These are phyloP conservation scores for Thelonectria olida DNA, from an alignment of 2,329 filamentous ascomycete species.

Conservation along the genomic window DNA sequence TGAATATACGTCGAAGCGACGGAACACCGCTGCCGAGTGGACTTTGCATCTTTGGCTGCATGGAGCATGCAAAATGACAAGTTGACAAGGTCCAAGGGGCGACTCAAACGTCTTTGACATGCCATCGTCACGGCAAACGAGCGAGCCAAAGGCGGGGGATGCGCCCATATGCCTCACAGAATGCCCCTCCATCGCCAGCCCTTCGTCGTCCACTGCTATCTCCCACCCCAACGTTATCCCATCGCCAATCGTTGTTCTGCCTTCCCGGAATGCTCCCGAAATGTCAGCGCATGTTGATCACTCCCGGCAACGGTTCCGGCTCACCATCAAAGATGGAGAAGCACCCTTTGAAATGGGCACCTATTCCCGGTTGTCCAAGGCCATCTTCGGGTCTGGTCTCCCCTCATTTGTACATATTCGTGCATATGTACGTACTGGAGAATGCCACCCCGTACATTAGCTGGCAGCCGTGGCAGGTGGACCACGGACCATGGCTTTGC, in stretches of 20 bases:
- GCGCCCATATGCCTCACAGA: slow-evolving; percentile 27
- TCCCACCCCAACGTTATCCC: neutral
- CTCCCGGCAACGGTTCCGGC: slow-evolving; percentile 14
- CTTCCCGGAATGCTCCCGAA: slow-evolving; percentile 11
- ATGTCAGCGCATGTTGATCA: slow-evolving; percentile 24
- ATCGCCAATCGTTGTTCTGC: slow-evolving; percentile 4
- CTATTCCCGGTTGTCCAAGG: slow-evolving; percentile 18
- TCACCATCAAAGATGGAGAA: slow-evolving; percentile 1
- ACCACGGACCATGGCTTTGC: slow-evolving; percentile 29
- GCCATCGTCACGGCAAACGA: slow-evolving; percentile 1
- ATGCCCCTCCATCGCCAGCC: slow-evolving; percentile 16
- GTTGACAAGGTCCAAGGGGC: slow-evolving; percentile 18
- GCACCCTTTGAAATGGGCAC: neutral
- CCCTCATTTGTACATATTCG: slow-evolving; percentile 36
- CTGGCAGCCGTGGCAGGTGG: slow-evolving; percentile 33
- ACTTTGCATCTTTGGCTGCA: slow-evolving; percentile 31
- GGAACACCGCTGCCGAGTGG: slow-evolving; percentile 26
- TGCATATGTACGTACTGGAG: slow-evolving; percentile 37
- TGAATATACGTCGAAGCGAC: slow-evolving; percentile 25
- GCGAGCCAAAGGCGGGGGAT: slow-evolving; percentile 24
- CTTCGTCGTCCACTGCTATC: neutral
- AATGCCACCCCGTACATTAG: slow-evolving; percentile 38
- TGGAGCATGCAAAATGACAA: slow-evolving; percentile 10
- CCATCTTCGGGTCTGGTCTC: slow-evolving; percentile 23
- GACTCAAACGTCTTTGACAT: slow-evolving; percentile 16